Conservation (phyloP, 257 asterid species). For the Plantago major region DNA sequence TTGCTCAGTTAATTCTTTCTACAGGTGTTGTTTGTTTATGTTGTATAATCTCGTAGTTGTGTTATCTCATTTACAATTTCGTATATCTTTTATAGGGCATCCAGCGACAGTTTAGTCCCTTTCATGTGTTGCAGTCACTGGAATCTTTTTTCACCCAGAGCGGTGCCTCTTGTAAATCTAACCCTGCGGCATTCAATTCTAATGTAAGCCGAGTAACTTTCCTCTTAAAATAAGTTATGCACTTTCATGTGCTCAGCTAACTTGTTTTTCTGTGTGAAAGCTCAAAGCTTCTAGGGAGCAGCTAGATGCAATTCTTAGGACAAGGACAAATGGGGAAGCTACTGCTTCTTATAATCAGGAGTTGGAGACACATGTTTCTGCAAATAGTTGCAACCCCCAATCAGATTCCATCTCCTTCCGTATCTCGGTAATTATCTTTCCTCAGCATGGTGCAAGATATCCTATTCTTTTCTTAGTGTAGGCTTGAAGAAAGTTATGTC, state of each 20-base stretch:
- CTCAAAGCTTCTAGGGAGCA: constrained; percentile 44
- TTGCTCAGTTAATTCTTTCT: constrained; percentile 6
- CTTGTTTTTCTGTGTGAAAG: constrained; percentile 28
- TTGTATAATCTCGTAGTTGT: constrained; percentile 4
- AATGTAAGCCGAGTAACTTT: constrained; percentile 44
- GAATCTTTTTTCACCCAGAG: constrained; percentile 49
- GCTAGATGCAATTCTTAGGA: constrained; percentile 36
- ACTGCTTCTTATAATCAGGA: not conserved
- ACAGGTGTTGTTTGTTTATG: not conserved
- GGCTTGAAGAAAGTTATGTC: not conserved
- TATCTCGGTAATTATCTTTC: constrained; percentile 44
- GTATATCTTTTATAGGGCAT: constrained; percentile 51
- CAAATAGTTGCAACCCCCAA: constrained; percentile 20
- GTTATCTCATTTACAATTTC: constrained; percentile 13
- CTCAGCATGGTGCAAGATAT: not conserved
- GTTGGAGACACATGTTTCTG: constrained; percentile 23
- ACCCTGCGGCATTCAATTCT: constrained; percentile 46
- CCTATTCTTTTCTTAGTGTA: not conserved
- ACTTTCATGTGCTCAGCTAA: constrained; percentile 13
- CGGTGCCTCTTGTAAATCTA: constrained; percentile 66
- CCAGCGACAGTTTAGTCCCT: constrained; percentile 59
- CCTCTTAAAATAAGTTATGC: not conserved
- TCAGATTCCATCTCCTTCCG: constrained; percentile 43
- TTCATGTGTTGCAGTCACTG: constrained; percentile 67
- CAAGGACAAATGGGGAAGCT: no score